These are phyloP conservation scores for Ceratobasidium sp. DNA, from an alignment of 1,284 basidiomycete species.

Conservation along the genomic window DNA sequence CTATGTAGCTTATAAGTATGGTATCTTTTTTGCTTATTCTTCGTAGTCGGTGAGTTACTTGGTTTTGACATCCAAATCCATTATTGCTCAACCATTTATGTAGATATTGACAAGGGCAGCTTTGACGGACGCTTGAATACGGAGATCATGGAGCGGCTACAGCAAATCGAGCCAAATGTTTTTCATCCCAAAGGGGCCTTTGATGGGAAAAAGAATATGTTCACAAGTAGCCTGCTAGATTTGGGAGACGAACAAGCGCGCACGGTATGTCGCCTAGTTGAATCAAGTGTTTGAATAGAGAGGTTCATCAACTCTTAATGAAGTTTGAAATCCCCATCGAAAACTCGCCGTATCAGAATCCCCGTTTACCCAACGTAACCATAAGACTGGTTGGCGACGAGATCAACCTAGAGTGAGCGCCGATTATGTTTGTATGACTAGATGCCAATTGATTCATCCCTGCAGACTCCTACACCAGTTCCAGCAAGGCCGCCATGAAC, in stretches of 20 bases:
- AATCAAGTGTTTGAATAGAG: background rate
- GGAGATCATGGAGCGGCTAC: constrained; percentile 39
- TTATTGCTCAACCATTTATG: background rate
- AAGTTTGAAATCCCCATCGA: constrained; percentile 68
- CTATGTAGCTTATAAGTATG: background rate
- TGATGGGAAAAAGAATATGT: constrained; percentile 52
- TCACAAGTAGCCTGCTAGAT: constrained; percentile 62
- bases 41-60: constrained; percentile 21
- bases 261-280: constrained; percentile 49
- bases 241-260: constrained; percentile 55
- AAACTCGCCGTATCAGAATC: constrained; percentile 31
- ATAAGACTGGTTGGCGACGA: constrained; percentile 69
- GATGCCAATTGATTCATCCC: constrained; percentile 50
- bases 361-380: constrained; percentile 50
- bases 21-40: too few relatives aligned
- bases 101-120: constrained; percentile 36
- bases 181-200: constrained; percentile 39
- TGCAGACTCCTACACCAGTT: constrained; percentile 72
- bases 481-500: constrained; percentile 68
- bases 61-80: background rate
- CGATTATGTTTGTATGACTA: constrained; percentile 51
- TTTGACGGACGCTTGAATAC: constrained; percentile 34
- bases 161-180: constrained; percentile 38
- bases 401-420: constrained; percentile 75
- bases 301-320: background rate